Evolutionary conservation across 495 filamentous ascomycete species (phyloP).

Genomic region (Bathelium albidoporum): DNA sequence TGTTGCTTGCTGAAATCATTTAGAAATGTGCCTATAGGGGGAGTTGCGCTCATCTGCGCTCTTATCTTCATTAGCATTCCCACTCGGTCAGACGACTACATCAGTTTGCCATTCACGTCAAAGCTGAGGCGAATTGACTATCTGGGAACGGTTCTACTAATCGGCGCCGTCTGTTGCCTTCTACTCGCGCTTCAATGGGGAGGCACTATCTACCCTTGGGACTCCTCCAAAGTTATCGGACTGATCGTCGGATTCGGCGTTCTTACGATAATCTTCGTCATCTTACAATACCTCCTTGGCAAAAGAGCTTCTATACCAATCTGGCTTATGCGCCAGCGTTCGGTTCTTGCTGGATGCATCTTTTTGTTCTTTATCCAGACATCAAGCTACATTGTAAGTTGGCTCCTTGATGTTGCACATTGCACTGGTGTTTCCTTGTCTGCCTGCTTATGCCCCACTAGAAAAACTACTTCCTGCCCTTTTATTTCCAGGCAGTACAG

Average conservation of each 20-base stretch:
- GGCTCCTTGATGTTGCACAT: background rate
- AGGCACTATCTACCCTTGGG: slow-evolving; percentile 12
- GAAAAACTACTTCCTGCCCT: background rate
- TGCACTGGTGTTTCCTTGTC: background rate
- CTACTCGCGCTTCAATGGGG: slow-evolving; percentile 18
- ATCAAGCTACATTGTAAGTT: background rate
- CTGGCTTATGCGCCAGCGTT: background rate
- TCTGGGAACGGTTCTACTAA: background rate
- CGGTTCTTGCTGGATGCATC: background rate
- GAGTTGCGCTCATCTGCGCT: background rate
- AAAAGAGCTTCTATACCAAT: background rate
- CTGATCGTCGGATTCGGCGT: slow-evolving; percentile 9
- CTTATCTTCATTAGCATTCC: background rate
- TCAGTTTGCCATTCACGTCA: background rate
- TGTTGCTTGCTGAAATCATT: background rate
- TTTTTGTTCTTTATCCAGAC: background rate
- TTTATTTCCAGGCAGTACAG: slow-evolving; percentile 2
- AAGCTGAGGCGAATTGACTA: background rate
- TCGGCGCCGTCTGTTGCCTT: slow-evolving; percentile 5
- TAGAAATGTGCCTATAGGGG: background rate
- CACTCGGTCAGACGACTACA: background rate
- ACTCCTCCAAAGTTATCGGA: slow-evolving; percentile 4
- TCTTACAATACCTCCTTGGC: background rate
- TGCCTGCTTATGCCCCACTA: background rate
- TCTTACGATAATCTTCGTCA: background rate